Percentiles rank a stretch among this genome's conserved stretches.
These are phyloP conservation scores for Lupinus albus DNA, from an alignment of 306 rosid genomes.

Conservation along the genomic window DNA sequence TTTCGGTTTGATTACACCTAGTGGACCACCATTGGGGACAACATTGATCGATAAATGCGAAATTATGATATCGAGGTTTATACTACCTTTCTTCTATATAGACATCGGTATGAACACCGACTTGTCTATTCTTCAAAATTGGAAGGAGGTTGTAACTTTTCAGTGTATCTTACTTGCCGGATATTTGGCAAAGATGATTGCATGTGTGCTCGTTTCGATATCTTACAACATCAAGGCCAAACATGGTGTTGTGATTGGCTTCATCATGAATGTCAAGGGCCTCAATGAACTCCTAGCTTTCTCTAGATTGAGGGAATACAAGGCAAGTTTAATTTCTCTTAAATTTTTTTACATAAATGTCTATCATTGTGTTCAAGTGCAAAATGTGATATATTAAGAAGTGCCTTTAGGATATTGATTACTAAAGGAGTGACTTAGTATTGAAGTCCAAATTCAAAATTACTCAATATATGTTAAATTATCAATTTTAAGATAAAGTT, in stretches of 20 bases:
- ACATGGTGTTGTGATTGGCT: constrained; percentile 45
- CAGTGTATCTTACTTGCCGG: constrained; percentile 17
- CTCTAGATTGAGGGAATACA: background rate
- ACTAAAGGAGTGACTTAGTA: too few species aligned
- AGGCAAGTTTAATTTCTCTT: constrained; percentile 33
- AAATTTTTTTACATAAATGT: too few species aligned
- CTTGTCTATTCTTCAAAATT: background rate
- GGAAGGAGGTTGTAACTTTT: background rate
- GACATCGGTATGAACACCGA: constrained; percentile 27
- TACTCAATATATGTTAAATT: too few species aligned
- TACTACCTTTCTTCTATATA: constrained; percentile 42
- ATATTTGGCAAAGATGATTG: constrained; percentile 35
- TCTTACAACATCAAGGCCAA: constrained; percentile 41
- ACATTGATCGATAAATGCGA: constrained; percentile 36
- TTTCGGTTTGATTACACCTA: constrained; percentile 36
- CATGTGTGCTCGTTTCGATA: constrained; percentile 32
- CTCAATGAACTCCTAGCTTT: constrained; percentile 40
- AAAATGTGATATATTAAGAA: too few species aligned
- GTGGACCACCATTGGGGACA: constrained; percentile 47
- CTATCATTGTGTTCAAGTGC: too few species aligned
- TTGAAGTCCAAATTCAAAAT: too few species aligned
- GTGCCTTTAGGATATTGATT: too few species aligned
- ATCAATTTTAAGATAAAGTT: too few species aligned
- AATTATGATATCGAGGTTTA: background rate
- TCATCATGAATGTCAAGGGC: constrained; percentile 55